These are phyloP conservation scores for Microsporum audouinii DNA, from an alignment of 2,329 filamentous ascomycete species.

Conservation along the genomic window DNA sequence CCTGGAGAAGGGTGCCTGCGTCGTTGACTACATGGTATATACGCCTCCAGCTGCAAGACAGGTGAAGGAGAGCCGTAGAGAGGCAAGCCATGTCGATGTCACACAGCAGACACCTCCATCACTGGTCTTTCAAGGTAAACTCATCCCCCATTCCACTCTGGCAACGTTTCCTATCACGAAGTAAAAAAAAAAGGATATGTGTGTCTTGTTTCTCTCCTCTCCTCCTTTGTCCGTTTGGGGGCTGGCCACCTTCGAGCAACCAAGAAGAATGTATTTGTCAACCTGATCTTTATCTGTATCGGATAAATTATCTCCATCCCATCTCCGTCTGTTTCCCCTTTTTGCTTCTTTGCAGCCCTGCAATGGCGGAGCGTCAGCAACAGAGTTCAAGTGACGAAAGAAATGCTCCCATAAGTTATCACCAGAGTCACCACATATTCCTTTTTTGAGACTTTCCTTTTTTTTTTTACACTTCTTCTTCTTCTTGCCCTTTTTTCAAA, in stretches of 20 bases:
- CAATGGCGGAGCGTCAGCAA: neutral
- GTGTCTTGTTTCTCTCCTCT: too few species aligned
- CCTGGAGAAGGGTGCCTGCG: neutral
- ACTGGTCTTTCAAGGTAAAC: neutral
- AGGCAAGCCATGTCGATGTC: neutral
- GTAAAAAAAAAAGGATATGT: neutral
- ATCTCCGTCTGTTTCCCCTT: neutral
- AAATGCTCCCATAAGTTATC: conserved; percentile 1
- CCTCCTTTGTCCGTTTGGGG: neutral
- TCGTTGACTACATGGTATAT: neutral
- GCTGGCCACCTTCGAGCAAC: neutral
- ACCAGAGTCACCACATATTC: conserved; percentile 1
- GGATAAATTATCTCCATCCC: neutral
- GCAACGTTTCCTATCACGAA: neutral
- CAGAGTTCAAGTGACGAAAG: conserved; percentile 2
- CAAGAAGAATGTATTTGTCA: neutral
- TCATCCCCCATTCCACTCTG: neutral
- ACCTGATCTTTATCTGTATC: neutral
- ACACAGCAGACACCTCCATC: neutral
- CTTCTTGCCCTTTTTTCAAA: neutral
- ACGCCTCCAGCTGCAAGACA: neutral
- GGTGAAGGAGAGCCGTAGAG: neutral
- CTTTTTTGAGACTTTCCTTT: conserved; percentile 1
- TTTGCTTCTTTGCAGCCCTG: conserved; percentile 3
- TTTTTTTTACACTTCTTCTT: neutral